phyloP scores from a whole-genome alignment of 768 basidiomycete genomes.

The Trametes cingulata region DNA sequence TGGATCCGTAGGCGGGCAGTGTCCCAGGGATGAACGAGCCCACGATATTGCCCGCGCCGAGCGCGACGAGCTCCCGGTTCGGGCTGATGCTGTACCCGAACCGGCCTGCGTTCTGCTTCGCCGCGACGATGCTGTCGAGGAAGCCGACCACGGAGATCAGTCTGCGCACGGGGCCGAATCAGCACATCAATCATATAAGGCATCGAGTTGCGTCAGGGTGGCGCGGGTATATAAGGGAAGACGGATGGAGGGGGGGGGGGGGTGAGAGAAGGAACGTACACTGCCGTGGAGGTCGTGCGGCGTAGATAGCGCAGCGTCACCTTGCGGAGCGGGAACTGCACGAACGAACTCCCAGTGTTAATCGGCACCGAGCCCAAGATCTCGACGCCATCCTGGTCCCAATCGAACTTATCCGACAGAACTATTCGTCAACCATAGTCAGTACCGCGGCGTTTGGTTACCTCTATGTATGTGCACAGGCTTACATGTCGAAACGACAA shows the following conservation, averaged over 20 bases:
- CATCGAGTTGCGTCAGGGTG: neutral
- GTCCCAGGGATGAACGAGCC: conserved; percentile 86
- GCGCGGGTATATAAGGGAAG: neutral
- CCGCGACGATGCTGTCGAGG: conserved; percentile 92
- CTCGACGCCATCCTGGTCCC: conserved; percentile 78
- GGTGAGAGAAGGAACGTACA: conserved; percentile 43
- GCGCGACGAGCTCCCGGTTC: conserved; percentile 93
- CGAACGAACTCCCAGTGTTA: conserved; percentile 57
- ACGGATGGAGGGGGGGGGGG: neutral
- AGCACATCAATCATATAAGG: neutral
- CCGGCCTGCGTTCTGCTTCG: conserved; percentile 85
- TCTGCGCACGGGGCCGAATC: conserved; percentile 36
- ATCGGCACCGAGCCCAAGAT: conserved; percentile 81
- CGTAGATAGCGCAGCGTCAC: conserved; percentile 64
- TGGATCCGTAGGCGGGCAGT: conserved; percentile 89
- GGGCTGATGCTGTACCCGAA: conserved; percentile 90
- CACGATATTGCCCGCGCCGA: conserved; percentile 81
- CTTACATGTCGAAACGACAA: conserved; percentile 79
- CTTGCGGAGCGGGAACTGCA: conserved; percentile 72
- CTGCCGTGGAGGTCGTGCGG: conserved; percentile 81
- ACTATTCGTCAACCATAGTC: conserved; percentile 46
- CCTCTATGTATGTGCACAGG: neutral
- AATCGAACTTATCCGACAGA: conserved; percentile 64
- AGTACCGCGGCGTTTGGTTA: neutral
- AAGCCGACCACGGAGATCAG: conserved; percentile 86